Base-by-base conservation (phyloP, 208 protist species). In the Crithidia brevicula region DNA sequence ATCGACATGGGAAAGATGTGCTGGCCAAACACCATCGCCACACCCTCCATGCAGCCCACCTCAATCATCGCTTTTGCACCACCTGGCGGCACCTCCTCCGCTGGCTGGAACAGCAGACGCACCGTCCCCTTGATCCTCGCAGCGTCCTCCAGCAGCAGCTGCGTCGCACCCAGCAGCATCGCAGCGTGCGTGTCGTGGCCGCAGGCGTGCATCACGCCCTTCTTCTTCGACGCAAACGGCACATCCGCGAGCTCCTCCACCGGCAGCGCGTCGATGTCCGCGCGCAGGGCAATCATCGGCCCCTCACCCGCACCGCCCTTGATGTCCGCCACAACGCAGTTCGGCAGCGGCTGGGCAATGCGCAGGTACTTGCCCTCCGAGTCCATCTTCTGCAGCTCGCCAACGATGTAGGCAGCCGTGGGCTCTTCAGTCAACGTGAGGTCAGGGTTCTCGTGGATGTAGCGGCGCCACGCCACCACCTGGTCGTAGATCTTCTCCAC, bases 71-170 rank as follows among this genome's bases (percentile, higher is more conserved):
- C 54, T 57, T 72, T 72, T 34, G 81, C 81, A 47, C 85, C 85
- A 60, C 85, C 78, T 10, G 81, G 79, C 22, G 59, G 56, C 47
- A 83, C 66, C 68, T 91, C 85, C 73, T 91, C 85, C 4, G 85
- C 85, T 52, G 74, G 85, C 74, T 91, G 85, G 59, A 91, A 91
- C 42, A 91, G 71, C 66, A 91, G 85, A n/a, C 85, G 85, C 51
- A 91, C 82, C 15, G 82, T 84, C 58, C 85, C 85, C 15, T 74
- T 56, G 68, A 91, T 82, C 58, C 62, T 54, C 40, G 66, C 72
- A 40, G 67, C 69, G 43, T 83, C 68, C 52, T 74, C 70, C 43
- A 77, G 69, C 40, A 87, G 76, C 57, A 88, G 68, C 74, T 82
- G 74, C 27, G 76, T 68, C 25, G 85, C 81, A 25, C 78, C 80